Evolutionary conservation across 805 yeast genomes (phyloP).

Genomic region (Candida wancherniae): DNA sequence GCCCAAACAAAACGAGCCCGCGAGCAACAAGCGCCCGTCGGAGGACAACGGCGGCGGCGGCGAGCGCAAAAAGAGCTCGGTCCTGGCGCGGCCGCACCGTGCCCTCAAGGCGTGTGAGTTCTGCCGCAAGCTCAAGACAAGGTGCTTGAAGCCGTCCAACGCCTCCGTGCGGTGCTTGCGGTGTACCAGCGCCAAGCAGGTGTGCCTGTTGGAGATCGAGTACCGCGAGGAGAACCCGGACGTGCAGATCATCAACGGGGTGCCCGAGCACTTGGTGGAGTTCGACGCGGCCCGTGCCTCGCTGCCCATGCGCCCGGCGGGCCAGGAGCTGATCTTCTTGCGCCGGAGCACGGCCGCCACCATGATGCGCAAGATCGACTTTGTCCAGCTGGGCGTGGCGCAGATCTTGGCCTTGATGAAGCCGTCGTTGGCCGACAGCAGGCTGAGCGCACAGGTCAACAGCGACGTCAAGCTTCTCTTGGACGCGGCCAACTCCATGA

Average conservation of each 20-base stretch:
- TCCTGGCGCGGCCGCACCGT: slow-evolving; percentile 19
- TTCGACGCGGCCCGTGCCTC: slow-evolving; percentile 5
- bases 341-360: slow-evolving; percentile 1
- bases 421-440: slow-evolving; percentile 1
- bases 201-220: slow-evolving; percentile 46
- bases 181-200: slow-evolving; percentile 48
- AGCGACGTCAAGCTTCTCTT: slow-evolving; percentile 23
- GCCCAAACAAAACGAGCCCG: too few relatives aligned
- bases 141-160: slow-evolving; percentile 54
- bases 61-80: slow-evolving; percentile 1
- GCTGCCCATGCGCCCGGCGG: slow-evolving; percentile 7
- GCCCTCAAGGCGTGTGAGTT: slow-evolving; percentile 51
- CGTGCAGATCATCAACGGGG: slow-evolving; percentile 13
- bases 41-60: background rate
- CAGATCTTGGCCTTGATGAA: slow-evolving; percentile 29
- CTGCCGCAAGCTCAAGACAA: slow-evolving; percentile 54
- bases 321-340: slow-evolving; percentile 1
- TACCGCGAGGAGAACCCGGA: slow-evolving; percentile 11
- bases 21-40: too few relatives aligned
- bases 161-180: slow-evolving; percentile 49
- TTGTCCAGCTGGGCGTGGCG: slow-evolving; percentile 31
- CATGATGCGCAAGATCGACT: slow-evolving; percentile 21
- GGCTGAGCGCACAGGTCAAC: slow-evolving; percentile 10
- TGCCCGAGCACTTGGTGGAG: slow-evolving; percentile 14
- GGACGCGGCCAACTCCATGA: slow-evolving; percentile 26